phyloP scores from a whole-genome alignment of 2,329 filamentous ascomycete species.

The Periconia digitata region DNA sequence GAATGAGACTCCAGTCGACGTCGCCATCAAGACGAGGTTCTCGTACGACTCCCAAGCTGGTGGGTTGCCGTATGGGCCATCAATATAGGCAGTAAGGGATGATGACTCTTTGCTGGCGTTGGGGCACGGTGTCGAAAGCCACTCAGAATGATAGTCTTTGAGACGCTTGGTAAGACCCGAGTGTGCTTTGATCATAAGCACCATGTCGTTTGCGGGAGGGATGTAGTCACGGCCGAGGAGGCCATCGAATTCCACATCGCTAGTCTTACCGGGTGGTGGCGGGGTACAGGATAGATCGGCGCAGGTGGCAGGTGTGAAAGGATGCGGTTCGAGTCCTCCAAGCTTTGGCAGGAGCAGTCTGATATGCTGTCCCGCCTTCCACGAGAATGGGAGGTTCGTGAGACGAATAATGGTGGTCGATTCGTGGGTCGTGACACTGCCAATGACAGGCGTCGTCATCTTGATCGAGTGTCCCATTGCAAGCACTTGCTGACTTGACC shows the following conservation, averaged over 20 bases:
- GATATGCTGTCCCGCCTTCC: constrained; percentile 34
- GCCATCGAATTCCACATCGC: constrained; percentile 17
- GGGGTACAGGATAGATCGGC: constrained; percentile 11
- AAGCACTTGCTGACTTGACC: constrained; percentile 11
- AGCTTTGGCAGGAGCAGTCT: constrained; percentile 28
- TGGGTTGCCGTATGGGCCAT: constrained; percentile 27
- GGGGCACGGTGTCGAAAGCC: constrained; percentile 30
- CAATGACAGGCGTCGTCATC: constrained; percentile 18
- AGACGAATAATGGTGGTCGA: constrained; percentile 24
- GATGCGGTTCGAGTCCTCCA: constrained; percentile 26
- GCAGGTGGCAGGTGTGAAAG: constrained; percentile 35
- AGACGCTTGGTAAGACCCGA: constrained; percentile 24
- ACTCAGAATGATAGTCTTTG: constrained; percentile 20
- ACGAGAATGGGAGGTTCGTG: constrained; percentile 23
- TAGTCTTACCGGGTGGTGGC: background rate
- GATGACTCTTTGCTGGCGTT: constrained; percentile 21
- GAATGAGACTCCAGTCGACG: constrained; percentile 31
- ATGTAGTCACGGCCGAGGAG: background rate
- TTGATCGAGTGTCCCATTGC: constrained; percentile 25
- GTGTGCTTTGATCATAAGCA: constrained; percentile 24
- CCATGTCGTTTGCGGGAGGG: constrained; percentile 21
- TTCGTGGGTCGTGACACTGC: constrained; percentile 7
- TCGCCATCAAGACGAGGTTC: constrained; percentile 22
- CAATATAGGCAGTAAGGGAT: constrained; percentile 25
- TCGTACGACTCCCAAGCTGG: constrained; percentile 28